phyloP scores from a whole-genome alignment of 257 asterid genomes.

The Mitragyna speciosa region DNA sequence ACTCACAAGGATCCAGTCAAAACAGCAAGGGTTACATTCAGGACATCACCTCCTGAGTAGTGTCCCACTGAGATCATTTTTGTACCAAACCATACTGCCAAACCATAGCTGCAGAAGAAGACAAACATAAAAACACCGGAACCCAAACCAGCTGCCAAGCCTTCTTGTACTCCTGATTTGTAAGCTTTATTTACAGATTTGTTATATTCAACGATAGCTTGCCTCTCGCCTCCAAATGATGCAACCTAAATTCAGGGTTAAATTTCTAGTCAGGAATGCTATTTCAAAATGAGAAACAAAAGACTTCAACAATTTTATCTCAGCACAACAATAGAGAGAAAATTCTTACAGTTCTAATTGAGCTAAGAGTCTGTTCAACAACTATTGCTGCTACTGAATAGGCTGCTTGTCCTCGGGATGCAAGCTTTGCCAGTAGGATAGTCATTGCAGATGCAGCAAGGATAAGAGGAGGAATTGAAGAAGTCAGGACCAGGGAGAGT shows the following conservation, averaged over 20 bases:
- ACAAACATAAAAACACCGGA: conserved; percentile 45
- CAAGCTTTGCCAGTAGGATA: conserved; percentile 40
- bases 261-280: neutral
- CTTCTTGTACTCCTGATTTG: conserved; percentile 49
- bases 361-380: conserved; percentile 59
- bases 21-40: conserved; percentile 60
- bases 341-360: conserved; percentile 52
- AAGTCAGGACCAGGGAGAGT: conserved; percentile 55
- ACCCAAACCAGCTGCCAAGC: conserved; percentile 68
- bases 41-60: conserved; percentile 56
- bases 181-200: conserved; percentile 52
- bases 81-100: conserved; percentile 77
- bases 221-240: conserved; percentile 65
- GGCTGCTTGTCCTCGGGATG: conserved; percentile 48
- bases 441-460: conserved; percentile 49
- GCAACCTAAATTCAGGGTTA: conserved; percentile 41
- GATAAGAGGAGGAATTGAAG: conserved; percentile 56
- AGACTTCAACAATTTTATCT: neutral
- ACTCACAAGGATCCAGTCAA: conserved; percentile 72
- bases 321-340: neutral
- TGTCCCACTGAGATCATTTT: conserved; percentile 40
- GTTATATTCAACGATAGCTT: conserved; percentile 48
- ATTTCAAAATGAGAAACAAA: neutral
- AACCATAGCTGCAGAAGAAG: conserved; percentile 50
- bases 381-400: conserved; percentile 63